A percentile compares a stretch with the other conserved stretches of the same genome.
Conservation (phyloP, 2,329 filamentous ascomycete genomes). For the Mariannaea elegans region DNA sequence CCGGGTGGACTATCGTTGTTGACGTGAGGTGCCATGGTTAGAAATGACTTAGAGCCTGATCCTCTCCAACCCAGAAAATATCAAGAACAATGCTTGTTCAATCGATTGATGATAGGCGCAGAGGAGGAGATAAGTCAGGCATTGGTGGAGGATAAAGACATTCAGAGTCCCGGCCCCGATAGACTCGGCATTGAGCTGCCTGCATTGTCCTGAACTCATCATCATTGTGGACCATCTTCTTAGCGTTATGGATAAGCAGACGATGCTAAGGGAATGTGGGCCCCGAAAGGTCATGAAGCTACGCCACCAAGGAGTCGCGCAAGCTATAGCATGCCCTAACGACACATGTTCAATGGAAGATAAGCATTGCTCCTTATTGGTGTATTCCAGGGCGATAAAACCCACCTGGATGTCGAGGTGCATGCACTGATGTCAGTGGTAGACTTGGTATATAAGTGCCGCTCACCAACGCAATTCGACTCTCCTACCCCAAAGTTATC, state of each 20-base stretch:
- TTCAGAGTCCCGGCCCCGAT: neutral
- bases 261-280: constrained; percentile 10
- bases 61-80: neutral
- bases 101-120: neutral
- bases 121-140: neutral
- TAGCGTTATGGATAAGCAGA: neutral
- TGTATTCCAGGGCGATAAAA: neutral
- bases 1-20: neutral
- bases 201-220: neutral
- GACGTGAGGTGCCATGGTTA: neutral
- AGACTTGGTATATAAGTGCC: neutral
- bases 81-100: neutral
- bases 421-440: no score
- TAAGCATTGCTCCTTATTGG: neutral
- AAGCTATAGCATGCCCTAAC: neutral
- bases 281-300: neutral
- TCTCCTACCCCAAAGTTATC: neutral
- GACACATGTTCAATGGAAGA: neutral
- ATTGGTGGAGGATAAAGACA: neutral
- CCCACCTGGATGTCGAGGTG: neutral
- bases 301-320: neutral
- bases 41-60: neutral
- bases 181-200: neutral
- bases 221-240: no score
- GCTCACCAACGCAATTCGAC: neutral